Percentiles rank a stretch among this genome's conserved stretches.
These are phyloP conservation scores for Ambispora gerdemannii DNA, from an alignment of 192 early-diverging fungal genomes.

Conservation along the genomic window DNA sequence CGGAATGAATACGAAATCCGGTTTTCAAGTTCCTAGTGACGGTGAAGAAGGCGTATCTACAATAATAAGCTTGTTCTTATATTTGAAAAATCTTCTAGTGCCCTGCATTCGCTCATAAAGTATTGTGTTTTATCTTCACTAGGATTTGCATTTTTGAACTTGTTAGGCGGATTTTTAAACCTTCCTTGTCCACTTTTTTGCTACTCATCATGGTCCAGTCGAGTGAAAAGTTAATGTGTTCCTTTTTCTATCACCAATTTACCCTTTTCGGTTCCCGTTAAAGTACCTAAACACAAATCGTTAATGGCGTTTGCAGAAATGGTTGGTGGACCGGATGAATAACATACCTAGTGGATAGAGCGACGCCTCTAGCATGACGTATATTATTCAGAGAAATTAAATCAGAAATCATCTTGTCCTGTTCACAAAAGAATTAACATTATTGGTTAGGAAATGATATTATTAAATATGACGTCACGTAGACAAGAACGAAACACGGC, in stretches of 20 bases:
- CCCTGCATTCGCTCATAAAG: slow-evolving; percentile 2
- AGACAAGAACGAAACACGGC: no score
- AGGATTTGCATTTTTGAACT: neutral
- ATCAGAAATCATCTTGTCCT: neutral
- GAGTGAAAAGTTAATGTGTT: slow-evolving; percentile 1
- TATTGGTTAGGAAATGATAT: neutral
- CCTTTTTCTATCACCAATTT: neutral
- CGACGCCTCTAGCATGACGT: neutral
- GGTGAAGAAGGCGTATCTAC: neutral
- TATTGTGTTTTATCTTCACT: slow-evolving; percentile 11
- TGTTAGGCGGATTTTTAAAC: neutral
- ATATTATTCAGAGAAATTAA: neutral
- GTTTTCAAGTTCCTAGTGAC: slow-evolving; percentile 11
- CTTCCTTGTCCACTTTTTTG: neutral
- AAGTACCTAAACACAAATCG: slow-evolving; percentile 8
- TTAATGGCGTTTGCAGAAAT: neutral
- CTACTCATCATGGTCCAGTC: neutral
- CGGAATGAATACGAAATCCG: slow-evolving; percentile 18
- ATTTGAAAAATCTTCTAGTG: neutral
- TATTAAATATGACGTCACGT: neutral
- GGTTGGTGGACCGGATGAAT: slow-evolving; percentile 12
- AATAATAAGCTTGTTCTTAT: slow-evolving; percentile 4
- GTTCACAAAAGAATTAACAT: slow-evolving; percentile 4
- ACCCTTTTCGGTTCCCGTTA: slow-evolving; percentile 6
- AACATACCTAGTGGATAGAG: slow-evolving; percentile 10